Evolutionary conservation across 108 stramenopile genomes (phyloP).

Genomic region (Asterionellopsis glacialis): DNA sequence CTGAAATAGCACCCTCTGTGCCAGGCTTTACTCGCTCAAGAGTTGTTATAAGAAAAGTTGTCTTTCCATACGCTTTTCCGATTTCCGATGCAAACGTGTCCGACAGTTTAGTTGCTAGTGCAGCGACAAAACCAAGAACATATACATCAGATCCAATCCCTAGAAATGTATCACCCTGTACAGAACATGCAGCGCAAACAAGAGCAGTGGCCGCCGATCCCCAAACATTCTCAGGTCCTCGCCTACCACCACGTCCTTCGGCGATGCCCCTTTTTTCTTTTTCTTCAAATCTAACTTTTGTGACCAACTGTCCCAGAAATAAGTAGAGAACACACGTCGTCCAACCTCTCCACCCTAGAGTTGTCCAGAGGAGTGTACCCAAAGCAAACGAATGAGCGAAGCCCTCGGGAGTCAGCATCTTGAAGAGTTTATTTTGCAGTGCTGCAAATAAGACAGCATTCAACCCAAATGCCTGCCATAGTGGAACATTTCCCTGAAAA

Average conservation of each 20-base stretch:
- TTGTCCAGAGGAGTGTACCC: conserved; percentile 77
- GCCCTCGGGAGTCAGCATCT: conserved; percentile 76
- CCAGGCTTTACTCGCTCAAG: conserved; percentile 82
- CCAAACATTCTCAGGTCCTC: conserved; percentile 97
- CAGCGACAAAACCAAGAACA: conserved; percentile 81
- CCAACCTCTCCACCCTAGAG: conserved; percentile 88
- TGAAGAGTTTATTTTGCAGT: conserved; percentile 50
- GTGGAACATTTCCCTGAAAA: conserved; percentile 48
- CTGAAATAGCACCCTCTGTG: conserved; percentile 88
- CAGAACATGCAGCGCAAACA: conserved; percentile 57
- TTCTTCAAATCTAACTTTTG: conserved; percentile 86
- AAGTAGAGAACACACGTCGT: conserved; percentile 83
- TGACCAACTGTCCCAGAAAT: conserved; percentile 75
- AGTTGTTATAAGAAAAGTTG: conserved; percentile 91
- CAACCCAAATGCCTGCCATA: conserved; percentile 42
- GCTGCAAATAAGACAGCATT: conserved; percentile 62
- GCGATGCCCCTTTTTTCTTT: conserved; percentile 89
- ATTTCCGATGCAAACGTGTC: conserved; percentile 97
- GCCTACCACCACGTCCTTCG: conserved; percentile 83
- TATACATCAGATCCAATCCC: conserved; percentile 59
- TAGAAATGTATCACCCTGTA: conserved; percentile 35
- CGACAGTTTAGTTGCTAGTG: conserved; percentile 88
- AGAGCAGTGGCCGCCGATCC: conserved; percentile 85
- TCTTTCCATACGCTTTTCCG: conserved; percentile 93
- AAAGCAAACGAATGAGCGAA: conserved; percentile 68